A percentile compares a stretch with the other conserved stretches of the same genome.
Evolutionary conservation across 495 filamentous ascomycete species (phyloP).

Genomic region (Pyrenopolyporus hunteri): DNA sequence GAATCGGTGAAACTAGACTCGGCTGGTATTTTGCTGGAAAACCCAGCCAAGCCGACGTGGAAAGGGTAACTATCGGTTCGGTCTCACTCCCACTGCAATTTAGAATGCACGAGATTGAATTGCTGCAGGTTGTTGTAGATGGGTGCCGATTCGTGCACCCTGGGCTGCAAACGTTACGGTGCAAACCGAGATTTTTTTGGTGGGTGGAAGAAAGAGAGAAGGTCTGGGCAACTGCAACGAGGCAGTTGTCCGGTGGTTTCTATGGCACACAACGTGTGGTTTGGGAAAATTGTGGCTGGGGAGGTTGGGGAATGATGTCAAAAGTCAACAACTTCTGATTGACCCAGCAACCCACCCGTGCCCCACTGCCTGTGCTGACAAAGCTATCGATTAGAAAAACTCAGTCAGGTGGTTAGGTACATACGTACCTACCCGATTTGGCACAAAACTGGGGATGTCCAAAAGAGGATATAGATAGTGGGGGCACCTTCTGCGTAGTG

Average conservation of each 20-base stretch:
- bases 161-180: constrained; percentile 16
- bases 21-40: constrained; percentile 36
- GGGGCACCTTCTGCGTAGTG: neutral
- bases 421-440: neutral
- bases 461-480: constrained; percentile 21
- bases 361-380: constrained; percentile 2
- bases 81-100: constrained; percentile 13
- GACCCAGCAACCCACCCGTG: constrained; percentile 36
- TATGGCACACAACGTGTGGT: constrained; percentile 24
- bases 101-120: constrained; percentile 19
- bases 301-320: constrained; percentile 39
- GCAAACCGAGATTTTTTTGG: constrained; percentile 3
- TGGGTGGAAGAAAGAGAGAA: neutral
- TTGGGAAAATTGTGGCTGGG: constrained; percentile 33
- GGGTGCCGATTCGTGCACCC: constrained; percentile 15
- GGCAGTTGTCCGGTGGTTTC: constrained; percentile 38
- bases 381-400: constrained; percentile 1
- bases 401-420: constrained; percentile 1
- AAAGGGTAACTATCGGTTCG: neutral
- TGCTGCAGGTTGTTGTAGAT: neutral
- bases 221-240: neutral
- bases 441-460: too few species aligned
- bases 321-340: constrained; percentile 40
- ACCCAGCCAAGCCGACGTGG: constrained; percentile 32
- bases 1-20: constrained; percentile 1